Percentiles rank a stretch among this genome's conserved stretches.
These are phyloP conservation scores for Cordyceps militaris DNA, from an alignment of 2,329 filamentous ascomycete species.

Conservation along the genomic window DNA sequence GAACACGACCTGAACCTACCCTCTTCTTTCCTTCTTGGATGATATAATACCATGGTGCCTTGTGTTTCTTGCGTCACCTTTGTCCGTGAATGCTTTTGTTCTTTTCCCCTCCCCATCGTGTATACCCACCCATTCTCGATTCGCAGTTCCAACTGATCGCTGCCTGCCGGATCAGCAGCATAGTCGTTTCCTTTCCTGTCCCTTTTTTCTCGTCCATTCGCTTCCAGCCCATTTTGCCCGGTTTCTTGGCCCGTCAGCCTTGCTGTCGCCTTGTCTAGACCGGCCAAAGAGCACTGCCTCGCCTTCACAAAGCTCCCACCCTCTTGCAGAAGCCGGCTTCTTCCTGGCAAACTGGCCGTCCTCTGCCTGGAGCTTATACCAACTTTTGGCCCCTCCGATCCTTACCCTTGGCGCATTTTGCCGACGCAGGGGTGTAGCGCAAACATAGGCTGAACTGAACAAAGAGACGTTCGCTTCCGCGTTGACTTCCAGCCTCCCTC, in stretches of 20 bases:
- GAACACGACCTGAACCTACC: constrained; percentile 9
- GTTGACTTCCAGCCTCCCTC: constrained; percentile 6
- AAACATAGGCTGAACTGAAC: constrained; percentile 4
- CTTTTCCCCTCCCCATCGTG: background rate
- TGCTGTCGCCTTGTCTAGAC: background rate
- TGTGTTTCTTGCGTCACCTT: constrained; percentile 13
- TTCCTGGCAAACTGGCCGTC: constrained; percentile 3
- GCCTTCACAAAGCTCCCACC: background rate
- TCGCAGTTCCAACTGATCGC: background rate
- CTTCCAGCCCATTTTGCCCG: background rate
- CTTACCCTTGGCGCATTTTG: background rate
- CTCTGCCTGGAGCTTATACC: constrained; percentile 4
- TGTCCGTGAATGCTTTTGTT: constrained; percentile 15
- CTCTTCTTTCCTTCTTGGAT: constrained; percentile 11
- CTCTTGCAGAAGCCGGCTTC: background rate
- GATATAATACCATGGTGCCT: constrained; percentile 13
- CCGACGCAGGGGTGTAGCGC: constrained; percentile 9
- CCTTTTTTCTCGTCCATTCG: background rate
- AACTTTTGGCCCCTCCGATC: constrained; percentile 8
- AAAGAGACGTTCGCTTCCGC: constrained; percentile 8
- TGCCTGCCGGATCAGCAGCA: constrained; percentile 11
- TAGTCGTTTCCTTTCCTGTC: background rate
- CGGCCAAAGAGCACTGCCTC: background rate
- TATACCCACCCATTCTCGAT: constrained; percentile 7
- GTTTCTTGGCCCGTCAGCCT: background rate